Base-by-base conservation (phyloP, 1,139 yeast species). In the Pichia sp. region DNA sequence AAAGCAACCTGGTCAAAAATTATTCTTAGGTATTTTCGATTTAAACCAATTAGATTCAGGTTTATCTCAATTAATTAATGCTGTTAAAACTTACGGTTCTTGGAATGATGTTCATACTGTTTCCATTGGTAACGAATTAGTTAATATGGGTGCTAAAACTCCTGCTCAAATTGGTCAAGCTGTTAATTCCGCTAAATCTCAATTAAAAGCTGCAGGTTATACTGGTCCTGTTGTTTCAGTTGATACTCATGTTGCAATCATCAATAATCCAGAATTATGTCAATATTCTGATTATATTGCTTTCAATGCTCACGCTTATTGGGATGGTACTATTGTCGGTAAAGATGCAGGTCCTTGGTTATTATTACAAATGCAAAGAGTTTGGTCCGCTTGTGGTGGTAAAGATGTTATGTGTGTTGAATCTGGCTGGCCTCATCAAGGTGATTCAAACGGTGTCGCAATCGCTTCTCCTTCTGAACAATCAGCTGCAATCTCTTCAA, bases 351-450 rank as follows among this genome's bases (percentile, higher is more conserved):
- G 93, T 58, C 62, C 72, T 19, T 83, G 88, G 86, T 69, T 82
- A 55, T 56, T 74, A 56, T 59, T 67, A 50, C 88, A 81, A 66
- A 79, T 83, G 56, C 69, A 77, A 55, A 69, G 77, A 61, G 83
- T 83, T 55, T 69, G 74, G 64, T 62, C 72, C 51, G 78, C 78
- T 40, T 83, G 91, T 70, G 77, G 76, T 54, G 72, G 74, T 54
- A 80, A 82, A 64, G 52, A 60, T 31, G 75, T 79, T 40, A 63
- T 79, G 53, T 76, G 82, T 54, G 75, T 84, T 39, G 93, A 83
- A 66, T 72, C 86, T 42, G 93, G 93, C 43, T 83, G 91, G 91
- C 93, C 93, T 56, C 74, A 82, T 36, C 61, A 72, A 55, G 91
- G 91, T 62, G 66, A 73, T 52, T 63, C 75, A 44, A 71, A 67